These are phyloP conservation scores for Echinochloa phyllopogon DNA, from an alignment of 176 grass and related monocot species.

Conservation along the genomic window DNA sequence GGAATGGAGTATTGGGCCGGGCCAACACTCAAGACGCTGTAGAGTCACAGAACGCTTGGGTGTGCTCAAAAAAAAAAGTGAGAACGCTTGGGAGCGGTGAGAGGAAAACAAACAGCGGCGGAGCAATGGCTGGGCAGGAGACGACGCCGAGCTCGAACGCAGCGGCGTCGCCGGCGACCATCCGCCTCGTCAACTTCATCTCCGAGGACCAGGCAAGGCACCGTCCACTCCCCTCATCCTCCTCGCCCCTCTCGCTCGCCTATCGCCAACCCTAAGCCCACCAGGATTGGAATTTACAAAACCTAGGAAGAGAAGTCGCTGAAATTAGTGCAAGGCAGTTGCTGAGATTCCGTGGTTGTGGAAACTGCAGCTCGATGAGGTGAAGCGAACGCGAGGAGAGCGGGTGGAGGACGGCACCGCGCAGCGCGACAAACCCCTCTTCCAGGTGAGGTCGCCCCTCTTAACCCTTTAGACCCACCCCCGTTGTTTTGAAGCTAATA, in stretches of 20 bases:
- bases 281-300: background rate
- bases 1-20: background rate
- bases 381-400: conserved; percentile 90
- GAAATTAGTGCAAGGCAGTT: conserved; percentile 1
- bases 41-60: background rate
- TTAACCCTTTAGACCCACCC: background rate
- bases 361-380: conserved; percentile 66
- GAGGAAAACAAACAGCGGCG: background rate
- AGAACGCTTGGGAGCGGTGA: background rate
- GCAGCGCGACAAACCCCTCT: conserved; percentile 85
- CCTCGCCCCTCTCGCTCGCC: background rate
- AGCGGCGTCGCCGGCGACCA: conserved; percentile 35
- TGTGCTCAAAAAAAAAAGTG: no score
- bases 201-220: conserved; percentile 83
- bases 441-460: conserved; percentile 49
- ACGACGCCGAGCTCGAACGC: conserved; percentile 43
- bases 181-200: conserved; percentile 93
- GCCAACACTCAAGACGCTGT: no score
- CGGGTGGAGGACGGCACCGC: conserved; percentile 89
- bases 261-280: conserved; percentile 14
- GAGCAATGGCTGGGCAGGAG: conserved; percentile 49
- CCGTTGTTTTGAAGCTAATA: conserved; percentile 23
- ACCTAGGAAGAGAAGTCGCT: conserved; percentile 33
- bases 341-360: background rate
- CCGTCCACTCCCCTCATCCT: background rate